Evolutionary conservation across 768 basidiomycete genomes (phyloP).

Genomic region (Termitomyces sp.): DNA sequence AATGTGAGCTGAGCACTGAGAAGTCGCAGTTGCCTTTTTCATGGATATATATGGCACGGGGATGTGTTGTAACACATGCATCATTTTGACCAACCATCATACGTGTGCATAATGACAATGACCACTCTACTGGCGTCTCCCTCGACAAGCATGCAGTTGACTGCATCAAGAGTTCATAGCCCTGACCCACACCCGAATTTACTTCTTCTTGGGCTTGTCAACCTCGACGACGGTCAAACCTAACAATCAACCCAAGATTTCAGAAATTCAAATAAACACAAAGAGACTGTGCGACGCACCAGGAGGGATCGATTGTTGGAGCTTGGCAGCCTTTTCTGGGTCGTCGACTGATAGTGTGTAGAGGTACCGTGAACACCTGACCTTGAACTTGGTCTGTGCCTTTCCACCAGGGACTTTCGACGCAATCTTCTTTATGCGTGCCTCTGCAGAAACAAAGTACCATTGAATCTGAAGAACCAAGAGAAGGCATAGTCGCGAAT

Average conservation of each 20-base stretch:
- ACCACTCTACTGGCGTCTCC: slow-evolving; percentile 8
- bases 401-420: slow-evolving; percentile 64
- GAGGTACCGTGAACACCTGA: slow-evolving; percentile 92
- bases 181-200: slow-evolving; percentile 47
- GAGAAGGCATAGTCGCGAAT: not conserved
- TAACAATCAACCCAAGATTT: slow-evolving; percentile 19
- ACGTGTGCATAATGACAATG: slow-evolving; percentile 15
- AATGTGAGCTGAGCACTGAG: not conserved
- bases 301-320: slow-evolving; percentile 91
- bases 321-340: slow-evolving; percentile 97
- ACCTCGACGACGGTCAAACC: slow-evolving; percentile 91
- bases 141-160: slow-evolving; percentile 15
- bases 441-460: slow-evolving; percentile 49
- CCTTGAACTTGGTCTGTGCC: slow-evolving; percentile 94
- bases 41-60: slow-evolving; percentile 16
- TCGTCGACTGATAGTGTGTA: slow-evolving; percentile 98
- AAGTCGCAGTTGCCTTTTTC: slow-evolving; percentile 6
- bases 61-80: slow-evolving; percentile 24
- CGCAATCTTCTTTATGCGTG: slow-evolving; percentile 94
- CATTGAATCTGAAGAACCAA: slow-evolving; percentile 3
- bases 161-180: slow-evolving; percentile 15
- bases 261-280: not conserved
- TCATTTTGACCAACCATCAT: slow-evolving; percentile 23
- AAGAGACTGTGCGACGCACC: slow-evolving; percentile 56
- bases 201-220: slow-evolving; percentile 79